Evolutionary conservation across 1,284 basidiomycete genomes (phyloP), one percentile per base, ranked within the genome.

Genomic region (Gomphus sp.): DNA sequence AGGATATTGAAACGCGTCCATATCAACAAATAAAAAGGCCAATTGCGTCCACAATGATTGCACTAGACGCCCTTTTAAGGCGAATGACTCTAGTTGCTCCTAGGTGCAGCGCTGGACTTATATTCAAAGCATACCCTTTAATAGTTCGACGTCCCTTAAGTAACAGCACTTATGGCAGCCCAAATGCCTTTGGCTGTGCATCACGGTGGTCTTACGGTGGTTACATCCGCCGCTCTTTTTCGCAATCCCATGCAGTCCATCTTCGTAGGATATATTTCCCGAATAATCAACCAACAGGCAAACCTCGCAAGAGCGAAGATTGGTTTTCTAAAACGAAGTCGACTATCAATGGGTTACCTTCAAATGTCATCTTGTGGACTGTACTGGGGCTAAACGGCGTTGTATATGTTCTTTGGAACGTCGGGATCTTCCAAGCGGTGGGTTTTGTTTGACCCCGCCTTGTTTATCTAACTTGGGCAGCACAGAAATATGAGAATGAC

Each of bases 371-470:
- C 58, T 66, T 81, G 54, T 80, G 71, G 65, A 70, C 73, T 2
- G 73, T 81, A 56, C 69, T 81, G 6, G 77, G 68, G 18, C 60
- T 75, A 63, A 81, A 81, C 50, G 75, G 71, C 10, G 66, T 69
- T 4, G 73, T 77, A n/a, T 80, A 73, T 61, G 61, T 71, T 16
- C 63, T 68, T 1, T 80, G 79, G 79, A 65, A 73, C 14, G 66
- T 70, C 12, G 76, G 77, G 31, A 65, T 56, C 43, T 63, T 67
- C 41, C 68, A 68, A 57, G 69, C 69, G 14, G 79, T 81, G 55
- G 62, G 79, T 43, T 44, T 8, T 58, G 47, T 33, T 2, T 45
- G 6, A 25, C 58, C 9, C 8, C 36, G 0, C 53, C 11, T 22
- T 47, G 54, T 9, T 43, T 34, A 25, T 9, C 52, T 53, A 33